phyloP scores from a whole-genome alignment of 1,284 basidiomycete species.

The Ustilago loliicola region DNA sequence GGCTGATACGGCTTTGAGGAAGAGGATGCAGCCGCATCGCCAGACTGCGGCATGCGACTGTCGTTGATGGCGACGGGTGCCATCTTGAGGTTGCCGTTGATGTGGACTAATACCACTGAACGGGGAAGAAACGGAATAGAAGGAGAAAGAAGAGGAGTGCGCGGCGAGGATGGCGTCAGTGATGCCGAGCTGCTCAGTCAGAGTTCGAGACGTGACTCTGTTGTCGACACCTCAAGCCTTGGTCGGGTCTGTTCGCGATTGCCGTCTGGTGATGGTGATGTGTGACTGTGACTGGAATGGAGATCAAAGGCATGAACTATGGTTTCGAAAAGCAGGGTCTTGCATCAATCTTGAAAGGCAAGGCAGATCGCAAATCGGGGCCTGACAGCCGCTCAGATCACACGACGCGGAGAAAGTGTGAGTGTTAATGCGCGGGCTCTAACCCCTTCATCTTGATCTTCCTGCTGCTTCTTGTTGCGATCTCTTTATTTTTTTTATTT shows the following conservation, averaged over 20 bases:
- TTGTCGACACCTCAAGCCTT: neutral
- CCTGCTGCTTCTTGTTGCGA: neutral
- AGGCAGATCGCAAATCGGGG: neutral
- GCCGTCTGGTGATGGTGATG: too few species aligned
- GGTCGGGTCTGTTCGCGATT: too few species aligned
- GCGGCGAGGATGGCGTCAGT: neutral
- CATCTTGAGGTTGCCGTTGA: conserved; percentile 17
- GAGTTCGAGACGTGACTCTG: neutral
- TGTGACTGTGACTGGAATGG: too few species aligned
- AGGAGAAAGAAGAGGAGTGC: neutral
- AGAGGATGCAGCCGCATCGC: conserved; percentile 15
- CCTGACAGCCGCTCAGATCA: neutral
- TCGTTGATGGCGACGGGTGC: conserved; percentile 52
- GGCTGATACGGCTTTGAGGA: conserved; percentile 44
- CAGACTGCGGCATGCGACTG: conserved; percentile 21
- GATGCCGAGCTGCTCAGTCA: neutral
- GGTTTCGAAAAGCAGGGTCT: neutral
- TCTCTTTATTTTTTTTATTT: neutral
- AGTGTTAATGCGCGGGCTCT: neutral
- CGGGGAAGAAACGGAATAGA: too few species aligned
- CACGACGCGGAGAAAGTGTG: neutral
- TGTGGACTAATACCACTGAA: neutral
- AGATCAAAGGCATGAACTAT: too few species aligned
- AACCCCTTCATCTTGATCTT: neutral
- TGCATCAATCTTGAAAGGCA: neutral